Base-by-base conservation (phyloP, 371 early-diverging fungal genomes). In the Dichotomocladium elegans region DNA sequence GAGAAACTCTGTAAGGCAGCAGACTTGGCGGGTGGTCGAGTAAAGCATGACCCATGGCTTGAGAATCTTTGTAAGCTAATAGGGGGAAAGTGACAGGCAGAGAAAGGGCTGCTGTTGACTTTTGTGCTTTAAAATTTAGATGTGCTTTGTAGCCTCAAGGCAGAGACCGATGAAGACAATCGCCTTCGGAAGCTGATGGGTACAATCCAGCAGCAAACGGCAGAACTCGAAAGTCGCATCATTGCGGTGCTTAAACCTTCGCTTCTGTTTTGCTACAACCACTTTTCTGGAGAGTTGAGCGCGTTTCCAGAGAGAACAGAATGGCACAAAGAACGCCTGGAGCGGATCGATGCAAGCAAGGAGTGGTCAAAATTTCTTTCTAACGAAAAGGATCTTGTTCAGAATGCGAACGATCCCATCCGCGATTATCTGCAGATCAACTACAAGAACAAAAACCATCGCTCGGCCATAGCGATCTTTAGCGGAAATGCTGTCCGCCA, bases 111-210 rank as follows among this genome's bases (percentile, higher is more conserved):
- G n/a, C n/a, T n/a, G 0, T 19, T 15, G 17, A 27, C n/a, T 49
- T 17, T 40, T 15, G 25, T 28, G 14, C 11, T 48, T 25, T 29
- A 4, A 7, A 14, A n/a, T 37, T 5, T 41, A 74, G 74, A 63
- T 46, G 70, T 74, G 1, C 48, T 74, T 3, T 50, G 66, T 9
- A 61, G 66, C 26, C 47, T 74, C 49, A 70, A 74, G 34, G 50
- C 51, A 7, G 74, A 74, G 49, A 62, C 70, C 2, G 70, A 74
- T 26, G 74, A 74, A 47, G 74, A 74, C 31, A 74, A 74, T 24
- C 55, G 74, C 0, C 25, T 74, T 3, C 52, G 70, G 15, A 3
- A 61, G 9, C 28, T 68, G 3, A 65, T 70, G 64, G 33, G 67
- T 0, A 56, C 64, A 4, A 56, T 74, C 8, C 74, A 74, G 33